These are phyloP conservation scores for Mycena rosella DNA, from an alignment of 768 basidiomycete species.

Conservation along the genomic window DNA sequence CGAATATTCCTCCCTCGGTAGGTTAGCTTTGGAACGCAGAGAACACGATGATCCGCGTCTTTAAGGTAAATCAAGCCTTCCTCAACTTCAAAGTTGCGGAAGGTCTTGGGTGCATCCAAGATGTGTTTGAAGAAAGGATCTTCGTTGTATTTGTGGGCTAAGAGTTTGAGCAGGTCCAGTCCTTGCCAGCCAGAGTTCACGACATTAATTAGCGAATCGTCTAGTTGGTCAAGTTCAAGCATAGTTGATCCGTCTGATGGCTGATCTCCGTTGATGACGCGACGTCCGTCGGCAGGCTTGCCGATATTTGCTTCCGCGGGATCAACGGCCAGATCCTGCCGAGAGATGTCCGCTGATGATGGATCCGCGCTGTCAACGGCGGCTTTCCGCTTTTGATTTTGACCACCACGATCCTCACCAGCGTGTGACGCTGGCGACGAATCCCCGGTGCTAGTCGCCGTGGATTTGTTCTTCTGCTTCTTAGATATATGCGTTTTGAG, in stretches of 20 bases:
- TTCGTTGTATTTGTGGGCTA: not conserved
- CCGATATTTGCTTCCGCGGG: not conserved
- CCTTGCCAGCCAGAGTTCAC: constrained; percentile 12
- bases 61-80: constrained; percentile 6
- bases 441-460: not conserved
- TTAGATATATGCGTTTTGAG: not conserved
- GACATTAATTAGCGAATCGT: not conserved
- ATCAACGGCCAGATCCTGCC: not conserved
- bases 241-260: not conserved
- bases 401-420: no score
- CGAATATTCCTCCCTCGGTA: not conserved
- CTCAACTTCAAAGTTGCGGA: constrained; percentile 1
- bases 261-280: not conserved
- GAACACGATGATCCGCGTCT: not conserved
- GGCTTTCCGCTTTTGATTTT: not conserved
- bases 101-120: not conserved
- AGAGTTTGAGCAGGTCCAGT: not conserved
- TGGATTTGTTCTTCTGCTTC: not conserved
- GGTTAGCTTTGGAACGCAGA: not conserved
- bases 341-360: no score
- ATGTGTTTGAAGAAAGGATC: not conserved
- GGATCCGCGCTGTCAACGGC: no score
- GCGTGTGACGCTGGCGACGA: no score
- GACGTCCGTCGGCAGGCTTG: no score
- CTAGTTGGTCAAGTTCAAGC: not conserved